These are phyloP conservation scores for Sungouiella blattae DNA, from an alignment of 805 yeast species.

Conservation along the genomic window DNA sequence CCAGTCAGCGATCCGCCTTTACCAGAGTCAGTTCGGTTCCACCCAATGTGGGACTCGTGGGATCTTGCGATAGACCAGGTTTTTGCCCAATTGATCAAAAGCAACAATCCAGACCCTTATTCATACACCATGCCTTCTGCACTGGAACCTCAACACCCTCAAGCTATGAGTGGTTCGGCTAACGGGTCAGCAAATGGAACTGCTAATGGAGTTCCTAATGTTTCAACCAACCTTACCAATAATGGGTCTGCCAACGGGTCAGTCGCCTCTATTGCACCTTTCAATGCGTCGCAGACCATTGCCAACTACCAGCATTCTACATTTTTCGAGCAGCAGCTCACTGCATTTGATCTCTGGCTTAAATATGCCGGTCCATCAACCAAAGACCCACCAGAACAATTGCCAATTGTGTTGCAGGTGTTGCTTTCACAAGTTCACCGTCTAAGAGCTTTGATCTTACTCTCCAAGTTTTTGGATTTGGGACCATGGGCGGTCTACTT, in stretches of 20 bases:
- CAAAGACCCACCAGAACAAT: constrained; percentile 87
- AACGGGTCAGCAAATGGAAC: background rate
- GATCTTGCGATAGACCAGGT: constrained; percentile 96
- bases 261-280: background rate
- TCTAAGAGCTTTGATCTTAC: constrained; percentile 76
- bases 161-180: background rate
- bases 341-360: constrained; percentile 96
- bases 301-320: constrained; percentile 81
- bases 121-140: constrained; percentile 9
- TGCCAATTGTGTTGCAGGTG: constrained; percentile 91
- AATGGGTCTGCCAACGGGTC: background rate
- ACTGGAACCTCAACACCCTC: background rate
- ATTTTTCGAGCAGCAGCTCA: constrained; percentile 91
- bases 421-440: constrained; percentile 91
- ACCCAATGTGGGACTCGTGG: constrained; percentile 98
- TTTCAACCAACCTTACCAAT: background rate
- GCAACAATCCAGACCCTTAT: constrained; percentile 24
- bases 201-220: background rate
- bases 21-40: constrained; percentile 76
- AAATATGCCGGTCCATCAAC: constrained; percentile 79
- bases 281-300: constrained; percentile 18
- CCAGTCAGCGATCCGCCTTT: constrained; percentile 92
- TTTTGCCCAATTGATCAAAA: constrained; percentile 61
- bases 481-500: constrained; percentile 98
- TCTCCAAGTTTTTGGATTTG: constrained; percentile 82